phyloP scores from a whole-genome alignment of 139 green algal species.

The Chlamydomonas sp. region DNA sequence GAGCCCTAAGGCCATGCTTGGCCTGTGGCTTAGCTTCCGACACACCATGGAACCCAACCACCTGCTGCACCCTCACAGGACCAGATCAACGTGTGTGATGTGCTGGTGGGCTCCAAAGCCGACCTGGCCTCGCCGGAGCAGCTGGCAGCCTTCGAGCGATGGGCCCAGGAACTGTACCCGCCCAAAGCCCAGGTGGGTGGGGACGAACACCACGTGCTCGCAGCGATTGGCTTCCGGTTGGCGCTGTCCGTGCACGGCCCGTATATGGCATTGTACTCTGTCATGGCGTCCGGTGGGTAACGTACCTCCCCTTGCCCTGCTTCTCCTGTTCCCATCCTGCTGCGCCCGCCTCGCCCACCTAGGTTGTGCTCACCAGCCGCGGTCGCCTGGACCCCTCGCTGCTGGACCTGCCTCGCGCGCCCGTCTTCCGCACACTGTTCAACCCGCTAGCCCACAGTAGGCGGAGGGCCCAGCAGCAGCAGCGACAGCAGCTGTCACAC shows the following conservation, averaged over 20 bases:
- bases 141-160: conserved; percentile 40
- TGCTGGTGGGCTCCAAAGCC: conserved; percentile 68
- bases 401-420: conserved; percentile 33
- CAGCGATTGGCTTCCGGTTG: not conserved
- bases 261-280: not conserved
- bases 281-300: not conserved
- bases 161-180: conserved; percentile 52
- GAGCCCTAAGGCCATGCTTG: not conserved
- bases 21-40: not conserved
- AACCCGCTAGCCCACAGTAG: not conserved
- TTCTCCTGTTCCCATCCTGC: not conserved
- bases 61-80: conserved; percentile 37
- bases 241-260: not conserved
- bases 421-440: conserved; percentile 27
- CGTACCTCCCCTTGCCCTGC: not conserved
- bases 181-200: conserved; percentile 51
- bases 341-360: not conserved
- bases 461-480: conserved; percentile 5
- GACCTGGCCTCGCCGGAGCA: conserved; percentile 40
- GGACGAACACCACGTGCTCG: not conserved
- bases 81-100: conserved; percentile 65
- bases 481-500: not conserved
- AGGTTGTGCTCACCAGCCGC: conserved; percentile 23
- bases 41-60: not conserved
- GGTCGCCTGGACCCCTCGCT: not conserved